Base-by-base conservation (phyloP, 2,329 filamentous ascomycete species). In the Coniochaeta prunicola region DNA sequence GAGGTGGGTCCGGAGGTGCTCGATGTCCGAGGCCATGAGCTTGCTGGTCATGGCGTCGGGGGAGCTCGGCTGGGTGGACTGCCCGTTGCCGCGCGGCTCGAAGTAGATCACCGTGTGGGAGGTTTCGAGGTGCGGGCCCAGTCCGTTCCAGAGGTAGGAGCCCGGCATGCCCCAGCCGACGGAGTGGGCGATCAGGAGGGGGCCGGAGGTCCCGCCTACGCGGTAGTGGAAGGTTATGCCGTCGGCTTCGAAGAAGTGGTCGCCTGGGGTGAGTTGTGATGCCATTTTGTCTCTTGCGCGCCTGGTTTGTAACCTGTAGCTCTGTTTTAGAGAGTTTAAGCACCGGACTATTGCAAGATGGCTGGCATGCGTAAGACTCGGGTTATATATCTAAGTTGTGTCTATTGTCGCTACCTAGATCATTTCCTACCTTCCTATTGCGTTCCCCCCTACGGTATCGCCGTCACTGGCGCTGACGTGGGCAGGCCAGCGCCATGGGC, bases 131-230 rank as follows among this genome's bases (percentile, higher is more conserved):
- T 48, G 56, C 19, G 38, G 56, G 19, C 56, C 56, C 24, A 57
- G 5, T 7, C 56, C 56, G 36, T 45, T 57, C 26, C 36, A 31
- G 24, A 57, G 56, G 30, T 57, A 57, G 38, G 24, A 42, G 15
- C 34, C 56, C 13, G 56, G 56, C 56, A 57, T 57, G 28, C 56
- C 56, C 56, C 56, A 57, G 56, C 56, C 56, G 28, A 57, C 56
- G 28, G 56, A 57, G 21, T 57, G 56, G 38, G 38, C 56, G 30
- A 57, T 19, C 17, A 57, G 9, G 34, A 57, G 8, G 4, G 56
- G 56, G 26, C 56, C 56, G 4, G 38, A 42, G 30, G 17, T 31
- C 2, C 56, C 56, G 26, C 38, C 21, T 17, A 57, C 38, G 36
- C 36, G 38, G 40, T 57, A 57, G 56, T 57, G 56, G 38, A 57